Evolutionary conservation across 257 asterid species (phyloP).

Genomic region (Handroanthus guayacan): DNA sequence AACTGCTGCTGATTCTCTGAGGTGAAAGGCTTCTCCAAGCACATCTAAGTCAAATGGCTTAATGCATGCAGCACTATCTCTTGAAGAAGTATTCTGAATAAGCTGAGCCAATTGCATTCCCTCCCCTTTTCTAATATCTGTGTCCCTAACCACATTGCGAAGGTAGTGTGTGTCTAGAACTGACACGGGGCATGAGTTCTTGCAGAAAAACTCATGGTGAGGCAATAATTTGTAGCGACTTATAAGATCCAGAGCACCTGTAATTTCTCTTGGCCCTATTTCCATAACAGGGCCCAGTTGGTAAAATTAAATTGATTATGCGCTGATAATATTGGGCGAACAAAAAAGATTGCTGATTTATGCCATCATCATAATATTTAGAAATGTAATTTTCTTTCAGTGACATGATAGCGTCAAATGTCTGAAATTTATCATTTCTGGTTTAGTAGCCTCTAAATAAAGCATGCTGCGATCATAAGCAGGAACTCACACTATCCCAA

Average conservation of each 20-base stretch:
- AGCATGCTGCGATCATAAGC: not conserved
- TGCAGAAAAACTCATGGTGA: slow-evolving; percentile 60
- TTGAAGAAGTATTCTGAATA: slow-evolving; percentile 32
- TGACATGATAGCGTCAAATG: not conserved
- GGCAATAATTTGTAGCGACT: slow-evolving; percentile 58
- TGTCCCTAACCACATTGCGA: slow-evolving; percentile 60
- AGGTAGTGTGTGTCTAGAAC: slow-evolving; percentile 57
- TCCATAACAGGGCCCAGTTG: slow-evolving; percentile 28
- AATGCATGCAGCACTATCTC: slow-evolving; percentile 31
- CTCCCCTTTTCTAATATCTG: slow-evolving; percentile 59
- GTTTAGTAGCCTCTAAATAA: slow-evolving; percentile 9
- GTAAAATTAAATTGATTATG: slow-evolving; percentile 2
- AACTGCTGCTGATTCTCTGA: slow-evolving; percentile 44
- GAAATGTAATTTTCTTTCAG: not conserved
- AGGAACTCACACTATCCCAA: not conserved
- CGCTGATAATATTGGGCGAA: slow-evolving; percentile 1
- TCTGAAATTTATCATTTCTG: not conserved
- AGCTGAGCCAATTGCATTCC: slow-evolving; percentile 64
- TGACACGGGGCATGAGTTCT: slow-evolving; percentile 50
- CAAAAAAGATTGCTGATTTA: not conserved
- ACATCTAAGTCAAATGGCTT: slow-evolving; percentile 53
- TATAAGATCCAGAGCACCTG: slow-evolving; percentile 58
- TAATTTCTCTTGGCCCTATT: slow-evolving; percentile 60
- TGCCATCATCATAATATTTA: not conserved
- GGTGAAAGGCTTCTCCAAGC: slow-evolving; percentile 59